Percentiles rank a stretch among this genome's conserved stretches.
Conservation (phyloP, 139 green algal species). For the Coccomyxa sp. region DNA sequence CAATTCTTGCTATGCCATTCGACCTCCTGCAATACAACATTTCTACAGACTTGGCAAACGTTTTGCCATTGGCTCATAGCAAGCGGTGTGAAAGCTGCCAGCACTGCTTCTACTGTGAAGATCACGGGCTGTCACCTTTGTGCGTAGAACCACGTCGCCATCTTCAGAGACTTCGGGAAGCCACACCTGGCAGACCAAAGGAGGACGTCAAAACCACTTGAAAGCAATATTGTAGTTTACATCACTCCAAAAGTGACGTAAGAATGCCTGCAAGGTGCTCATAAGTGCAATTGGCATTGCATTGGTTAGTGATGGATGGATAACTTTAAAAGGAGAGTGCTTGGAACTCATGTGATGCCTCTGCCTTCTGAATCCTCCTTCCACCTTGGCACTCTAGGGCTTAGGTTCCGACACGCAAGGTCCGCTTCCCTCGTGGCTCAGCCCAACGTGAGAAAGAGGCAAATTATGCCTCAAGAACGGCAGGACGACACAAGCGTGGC, state of each 20-base stretch:
- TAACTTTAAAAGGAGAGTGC: background rate
- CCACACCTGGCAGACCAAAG: constrained; percentile 23
- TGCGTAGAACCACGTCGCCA: constrained; percentile 24
- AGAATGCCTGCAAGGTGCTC: background rate
- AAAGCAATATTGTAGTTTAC: background rate
- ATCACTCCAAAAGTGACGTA: background rate
- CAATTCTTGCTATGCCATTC: background rate
- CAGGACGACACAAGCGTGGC: too few species aligned
- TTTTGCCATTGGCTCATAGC: background rate
- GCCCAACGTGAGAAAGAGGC: too few species aligned
- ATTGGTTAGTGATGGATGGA: background rate
- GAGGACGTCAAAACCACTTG: background rate
- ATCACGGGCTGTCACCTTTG: constrained; percentile 18
- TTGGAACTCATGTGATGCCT: background rate
- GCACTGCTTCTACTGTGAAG: background rate
- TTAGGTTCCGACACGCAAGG: background rate
- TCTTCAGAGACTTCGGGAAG: constrained; percentile 24
- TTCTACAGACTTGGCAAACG: background rate
- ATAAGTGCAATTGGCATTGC: too few species aligned
- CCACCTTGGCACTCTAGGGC: background rate
- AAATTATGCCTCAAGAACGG: background rate
- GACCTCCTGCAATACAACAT: background rate
- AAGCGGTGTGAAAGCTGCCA: background rate
- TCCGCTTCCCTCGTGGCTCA: background rate
- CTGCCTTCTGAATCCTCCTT: background rate